Percentiles rank a stretch among this genome's conserved stretches.
Evolutionary conservation across 495 filamentous ascomycete genomes (phyloP).

Genomic region (Echria macrotheca): DNA sequence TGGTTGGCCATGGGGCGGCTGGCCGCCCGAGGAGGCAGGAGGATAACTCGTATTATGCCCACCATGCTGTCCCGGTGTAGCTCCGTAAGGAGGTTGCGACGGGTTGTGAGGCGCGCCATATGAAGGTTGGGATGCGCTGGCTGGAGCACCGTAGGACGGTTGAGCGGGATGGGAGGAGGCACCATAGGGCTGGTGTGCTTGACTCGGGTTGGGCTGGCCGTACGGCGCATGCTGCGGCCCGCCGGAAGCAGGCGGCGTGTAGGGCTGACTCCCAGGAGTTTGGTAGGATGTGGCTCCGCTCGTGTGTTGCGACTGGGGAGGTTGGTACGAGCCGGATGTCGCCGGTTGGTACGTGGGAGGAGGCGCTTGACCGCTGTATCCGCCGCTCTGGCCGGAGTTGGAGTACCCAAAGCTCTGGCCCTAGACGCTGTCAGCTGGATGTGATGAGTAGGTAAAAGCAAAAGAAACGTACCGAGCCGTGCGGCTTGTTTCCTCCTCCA

Average conservation of each 20-base stretch:
- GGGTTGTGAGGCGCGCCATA: conserved; percentile 1
- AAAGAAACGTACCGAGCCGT: conserved; percentile 23
- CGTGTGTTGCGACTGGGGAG: conserved; percentile 18
- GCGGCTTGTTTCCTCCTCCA: conserved; percentile 35
- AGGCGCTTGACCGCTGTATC: conserved; percentile 46
- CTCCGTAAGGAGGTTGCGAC: background rate
- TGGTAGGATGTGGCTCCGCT: conserved; percentile 12
- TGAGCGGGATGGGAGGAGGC: background rate
- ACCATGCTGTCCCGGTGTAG: background rate
- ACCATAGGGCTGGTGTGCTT: background rate
- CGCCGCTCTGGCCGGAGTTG: conserved; percentile 35
- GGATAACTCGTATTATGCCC: background rate
- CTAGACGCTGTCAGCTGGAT: too few species aligned
- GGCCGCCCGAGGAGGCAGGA: too few species aligned
- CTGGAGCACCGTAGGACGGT: conserved; percentile 18
- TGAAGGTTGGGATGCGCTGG: conserved; percentile 2
- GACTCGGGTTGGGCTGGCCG: conserved; percentile 13
- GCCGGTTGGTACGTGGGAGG: conserved; percentile 44
- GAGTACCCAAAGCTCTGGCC: conserved; percentile 49
- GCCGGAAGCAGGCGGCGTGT: conserved; percentile 2
- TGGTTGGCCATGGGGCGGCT: background rate
- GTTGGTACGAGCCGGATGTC: conserved; percentile 17
- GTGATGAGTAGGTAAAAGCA: too few species aligned
- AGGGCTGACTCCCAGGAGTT: conserved; percentile 10
- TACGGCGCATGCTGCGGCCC: conserved; percentile 16